These are phyloP conservation scores for Tolypocladium nubicola DNA, from an alignment of 2,329 filamentous ascomycete species.

Conservation along the genomic window DNA sequence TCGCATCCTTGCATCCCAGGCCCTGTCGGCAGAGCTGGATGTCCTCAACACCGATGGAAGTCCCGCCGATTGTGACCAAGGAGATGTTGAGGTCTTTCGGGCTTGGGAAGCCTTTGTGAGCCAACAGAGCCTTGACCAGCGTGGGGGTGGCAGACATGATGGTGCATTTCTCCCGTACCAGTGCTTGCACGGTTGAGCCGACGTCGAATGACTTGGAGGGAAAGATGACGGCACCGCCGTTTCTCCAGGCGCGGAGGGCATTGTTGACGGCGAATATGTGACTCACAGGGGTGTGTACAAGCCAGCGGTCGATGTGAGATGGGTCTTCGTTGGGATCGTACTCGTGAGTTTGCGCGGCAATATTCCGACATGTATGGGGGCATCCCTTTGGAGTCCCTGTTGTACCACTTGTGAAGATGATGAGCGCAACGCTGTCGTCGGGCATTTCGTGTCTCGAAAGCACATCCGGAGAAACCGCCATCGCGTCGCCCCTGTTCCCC, in stretches of 20 bases:
- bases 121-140: conserved; percentile 20
- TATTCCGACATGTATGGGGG: conserved; percentile 26
- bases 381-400: conserved; percentile 36
- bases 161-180: conserved; percentile 21
- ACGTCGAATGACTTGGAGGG: conserved; percentile 23
- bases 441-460: not conserved
- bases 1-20: conserved; percentile 19
- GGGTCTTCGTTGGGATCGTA: conserved; percentile 22
- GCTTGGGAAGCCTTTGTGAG: conserved; percentile 16
- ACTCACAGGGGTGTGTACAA: conserved; percentile 25
- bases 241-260: conserved; percentile 23
- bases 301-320: conserved; percentile 18
- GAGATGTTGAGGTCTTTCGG: conserved; percentile 16
- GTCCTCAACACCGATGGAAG: conserved; percentile 18
- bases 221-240: conserved; percentile 23
- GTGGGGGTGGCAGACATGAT: conserved; percentile 30
- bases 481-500: not conserved
- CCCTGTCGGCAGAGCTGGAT: conserved; percentile 19
- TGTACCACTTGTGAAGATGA: conserved; percentile 40
- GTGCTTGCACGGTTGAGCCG: conserved; percentile 17
- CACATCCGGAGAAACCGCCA: not conserved
- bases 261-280: conserved; percentile 31
- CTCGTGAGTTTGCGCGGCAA: conserved; percentile 24
- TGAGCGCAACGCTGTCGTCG: conserved; percentile 19
- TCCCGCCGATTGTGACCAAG: conserved; percentile 23